Evolutionary conservation across 2,329 filamentous ascomycete genomes (phyloP), one percentile per base, ranked within the genome.

Genomic region (Sarocladiaceae sp.): DNA sequence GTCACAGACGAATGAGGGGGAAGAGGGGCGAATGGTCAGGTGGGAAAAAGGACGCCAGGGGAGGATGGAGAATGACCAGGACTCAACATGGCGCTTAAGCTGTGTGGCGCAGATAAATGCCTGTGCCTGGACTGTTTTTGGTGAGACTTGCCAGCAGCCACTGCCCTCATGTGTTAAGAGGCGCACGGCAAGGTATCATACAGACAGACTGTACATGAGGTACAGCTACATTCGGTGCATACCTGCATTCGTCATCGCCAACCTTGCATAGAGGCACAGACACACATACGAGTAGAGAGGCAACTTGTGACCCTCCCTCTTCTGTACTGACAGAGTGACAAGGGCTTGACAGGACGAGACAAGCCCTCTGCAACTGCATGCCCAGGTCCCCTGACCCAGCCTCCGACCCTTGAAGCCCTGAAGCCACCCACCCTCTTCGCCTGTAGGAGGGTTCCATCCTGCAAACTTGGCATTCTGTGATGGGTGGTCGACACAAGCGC

Each of bases 391-490:
- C 18, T 25, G 22, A 29, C 10, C 22, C 20, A 18, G 29, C 29
- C 29, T 15, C 29, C 29, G 29, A 18, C 23, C 22, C 40, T 46
- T 46, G 40, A 29, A 10, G 40, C 22, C 22, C 22, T 46, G 40
- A 46, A 46, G 22, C 40, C 40, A 18, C 25, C 22, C 44, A 48
- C n/a, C 44, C 13, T 33, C 44, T 23, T 44, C 44, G 17, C 15
- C 28, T 48, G 23, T 28, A 48, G 26, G 12, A 15, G 12, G 44
- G 44, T 17, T 20, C 10, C 44, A 8, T 11, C 25, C n/a, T 11
- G 39, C 39, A 25, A 42, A 42, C 39, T 42, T 42, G 39, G 39
- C 39, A 42, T 26, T 28, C 28, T 22, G 26, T 48, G 44, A 48
- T 31, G 44, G 25, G 40, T 46, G 40, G 40, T 46, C 25, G 40